Evolutionary conservation across 2,329 filamentous ascomycete species (phyloP), one percentile per base, ranked within the genome.

Genomic region (Cryphonectria nitschkei): DNA sequence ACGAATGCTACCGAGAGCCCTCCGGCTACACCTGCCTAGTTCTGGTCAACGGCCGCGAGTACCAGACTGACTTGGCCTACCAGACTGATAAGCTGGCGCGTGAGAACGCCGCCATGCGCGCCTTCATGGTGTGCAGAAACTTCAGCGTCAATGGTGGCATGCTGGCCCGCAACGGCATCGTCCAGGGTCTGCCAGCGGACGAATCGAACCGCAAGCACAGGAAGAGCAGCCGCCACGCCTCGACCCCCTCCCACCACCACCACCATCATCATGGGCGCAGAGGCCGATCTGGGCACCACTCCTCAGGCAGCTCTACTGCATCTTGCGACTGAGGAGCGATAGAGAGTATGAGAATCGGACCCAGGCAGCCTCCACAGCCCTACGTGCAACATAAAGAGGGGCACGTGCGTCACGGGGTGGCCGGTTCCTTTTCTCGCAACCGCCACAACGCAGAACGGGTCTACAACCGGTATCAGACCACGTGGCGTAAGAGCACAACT

Each of bases 111-210:
- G 95, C 95, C 72, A 97, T 97, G 89, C 92, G 94, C 73, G 95
- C 95, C 70, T 98, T 97, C 82, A 95, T 97, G 89, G 96, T 98
- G 75, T 98, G 95, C 86, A 92, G 94, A 74, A 97, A 97, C 86
- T 98, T 98, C 83, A 97, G 94, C 69, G 93, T 97, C 81, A 98
- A 97, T 80, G 94, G 97, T 77, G 95, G 95, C 79, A 97, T 97
- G 94, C 84, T 91, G 74, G 89, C 89, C 73, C 87, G 89, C 74
- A 91, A 91, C 77, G 89, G 89, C 60, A 90, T 91, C 73, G 88
- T 91, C 74, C 89, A 91, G 80, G 89, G 89, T 65, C 84, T 91
- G 52, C 89, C 89, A 19, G 87, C 84, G 69, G 84, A 85, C 75
- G 83, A 85, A 74, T 82, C 87, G 69, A 81, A 78, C 73, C 81